phyloP scores from a whole-genome alignment of 306 rosid species.

The Corylus americana region DNA sequence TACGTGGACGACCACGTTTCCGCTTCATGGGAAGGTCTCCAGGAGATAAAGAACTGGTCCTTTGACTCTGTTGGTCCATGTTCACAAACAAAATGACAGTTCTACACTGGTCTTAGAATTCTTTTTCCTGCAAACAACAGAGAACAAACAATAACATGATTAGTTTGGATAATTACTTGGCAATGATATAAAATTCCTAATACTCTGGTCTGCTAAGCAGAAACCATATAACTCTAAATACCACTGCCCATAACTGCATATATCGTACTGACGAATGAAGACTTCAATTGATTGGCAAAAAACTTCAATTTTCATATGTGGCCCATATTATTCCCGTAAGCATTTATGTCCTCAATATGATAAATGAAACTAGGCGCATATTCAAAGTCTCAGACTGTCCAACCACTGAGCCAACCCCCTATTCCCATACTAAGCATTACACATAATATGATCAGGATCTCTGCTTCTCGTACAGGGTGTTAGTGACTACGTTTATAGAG shows the following conservation, averaged over 20 bases:
- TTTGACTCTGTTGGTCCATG: slow-evolving; percentile 57
- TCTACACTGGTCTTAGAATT: neutral
- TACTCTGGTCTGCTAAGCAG: neutral
- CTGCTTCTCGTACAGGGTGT: no score
- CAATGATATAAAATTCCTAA: neutral
- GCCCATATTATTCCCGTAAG: no score
- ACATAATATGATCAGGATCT: no score
- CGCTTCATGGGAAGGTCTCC: slow-evolving; percentile 47
- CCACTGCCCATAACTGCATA: neutral
- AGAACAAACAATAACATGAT: neutral
- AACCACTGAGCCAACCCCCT: no score
- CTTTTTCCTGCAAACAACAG: slow-evolving; percentile 28
- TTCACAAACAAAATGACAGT: slow-evolving; percentile 20
- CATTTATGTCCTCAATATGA: no score
- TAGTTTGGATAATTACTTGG: neutral
- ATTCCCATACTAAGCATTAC: no score
- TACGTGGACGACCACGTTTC: slow-evolving; percentile 76
- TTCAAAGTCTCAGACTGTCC: no score
- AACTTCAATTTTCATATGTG: neutral
- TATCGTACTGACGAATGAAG: no score
- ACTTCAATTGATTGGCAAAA: neutral
- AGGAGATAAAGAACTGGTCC: slow-evolving; percentile 26
- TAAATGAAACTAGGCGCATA: no score
- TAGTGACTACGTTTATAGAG: neutral
- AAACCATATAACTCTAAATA: neutral